A percentile compares a stretch with the other conserved stretches of the same genome.
phyloP scores from a whole-genome alignment of 139 green algal species.

The Picochlorum sp. region DNA sequence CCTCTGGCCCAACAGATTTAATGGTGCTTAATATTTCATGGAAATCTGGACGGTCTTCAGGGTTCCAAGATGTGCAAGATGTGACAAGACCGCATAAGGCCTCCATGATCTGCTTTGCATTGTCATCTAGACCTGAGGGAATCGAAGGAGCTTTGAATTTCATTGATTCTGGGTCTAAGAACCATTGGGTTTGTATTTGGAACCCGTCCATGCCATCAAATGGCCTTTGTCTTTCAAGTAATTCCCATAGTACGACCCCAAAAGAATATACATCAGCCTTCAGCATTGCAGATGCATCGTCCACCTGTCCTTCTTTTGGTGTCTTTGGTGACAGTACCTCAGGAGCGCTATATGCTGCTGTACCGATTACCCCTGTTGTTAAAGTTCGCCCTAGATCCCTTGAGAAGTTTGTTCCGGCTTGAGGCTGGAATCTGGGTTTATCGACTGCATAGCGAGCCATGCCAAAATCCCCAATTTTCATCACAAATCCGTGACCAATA shows the following conservation, averaged over 20 bases:
- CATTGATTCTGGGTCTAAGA: constrained; percentile 21
- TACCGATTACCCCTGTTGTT: constrained; percentile 23
- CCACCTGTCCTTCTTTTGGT: not conserved
- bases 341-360: constrained; percentile 28
- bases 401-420: not conserved
- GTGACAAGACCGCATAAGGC: constrained; percentile 9
- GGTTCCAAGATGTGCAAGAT: constrained; percentile 18
- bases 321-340: constrained; percentile 27
- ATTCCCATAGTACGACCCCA: constrained; percentile 22
- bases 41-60: constrained; percentile 18
- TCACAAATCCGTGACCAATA: constrained; percentile 36
- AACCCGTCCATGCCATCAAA: constrained; percentile 27
- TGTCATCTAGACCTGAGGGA: not conserved
- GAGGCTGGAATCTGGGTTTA: not conserved
- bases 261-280: constrained; percentile 32
- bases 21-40: constrained; percentile 8
- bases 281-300: not conserved
- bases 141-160: constrained; percentile 6
- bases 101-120: constrained; percentile 3
- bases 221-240: constrained; percentile 29
- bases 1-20: not conserved
- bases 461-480: constrained; percentile 45
- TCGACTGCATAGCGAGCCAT: constrained; percentile 21
- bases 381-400: not conserved
- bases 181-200: constrained; percentile 33